A percentile compares a stretch with the other conserved stretches of the same genome.
These are phyloP conservation scores for Alternaria triticimaculans DNA, from an alignment of 2,329 filamentous ascomycete species.

Conservation along the genomic window DNA sequence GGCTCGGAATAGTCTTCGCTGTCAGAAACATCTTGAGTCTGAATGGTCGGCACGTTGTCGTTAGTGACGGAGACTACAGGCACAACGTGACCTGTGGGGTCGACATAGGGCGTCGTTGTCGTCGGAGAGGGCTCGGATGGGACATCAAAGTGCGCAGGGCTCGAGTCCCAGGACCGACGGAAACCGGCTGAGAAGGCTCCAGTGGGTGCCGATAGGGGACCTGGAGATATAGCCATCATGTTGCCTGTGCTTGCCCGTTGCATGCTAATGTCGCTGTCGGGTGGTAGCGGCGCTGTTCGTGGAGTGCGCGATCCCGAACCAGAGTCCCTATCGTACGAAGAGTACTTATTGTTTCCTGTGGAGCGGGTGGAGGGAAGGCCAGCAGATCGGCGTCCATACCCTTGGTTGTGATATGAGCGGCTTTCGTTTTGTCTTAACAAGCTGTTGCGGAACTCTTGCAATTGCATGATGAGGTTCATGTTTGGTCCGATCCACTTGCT, in stretches of 20 bases:
- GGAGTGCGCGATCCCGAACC: conserved; percentile 45
- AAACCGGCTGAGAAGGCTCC: conserved; percentile 47
- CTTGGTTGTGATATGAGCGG: conserved; percentile 39
- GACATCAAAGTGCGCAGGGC: conserved; percentile 44
- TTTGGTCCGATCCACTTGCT: conserved; percentile 90
- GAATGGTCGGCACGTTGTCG: conserved; percentile 21
- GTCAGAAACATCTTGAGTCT: conserved; percentile 6
- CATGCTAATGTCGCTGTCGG: conserved; percentile 56
- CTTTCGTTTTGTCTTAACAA: conserved; percentile 48
- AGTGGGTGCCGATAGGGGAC: conserved; percentile 50
- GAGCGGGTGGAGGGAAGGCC: conserved; percentile 37
- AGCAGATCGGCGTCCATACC: conserved; percentile 42
- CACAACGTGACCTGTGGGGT: conserved; percentile 46
- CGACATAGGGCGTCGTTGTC: conserved; percentile 42
- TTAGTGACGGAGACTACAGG: conserved; percentile 46
- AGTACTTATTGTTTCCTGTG: conserved; percentile 35
- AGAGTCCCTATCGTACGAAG: conserved; percentile 41
- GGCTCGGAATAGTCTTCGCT: conserved; percentile 17
- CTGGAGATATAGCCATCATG: conserved; percentile 51
- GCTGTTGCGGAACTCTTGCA: conserved; percentile 75
- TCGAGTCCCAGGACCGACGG: conserved; percentile 51
- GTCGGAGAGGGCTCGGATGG: conserved; percentile 36
- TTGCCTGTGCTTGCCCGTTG: conserved; percentile 55
- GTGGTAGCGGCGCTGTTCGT: conserved; percentile 48
- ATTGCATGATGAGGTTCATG: conserved; percentile 89